A percentile compares a stretch with the other conserved stretches of the same genome.
Evolutionary conservation across 371 early-diverging fungal species (phyloP).

Genomic region (Cokeromyces recurvatus): DNA sequence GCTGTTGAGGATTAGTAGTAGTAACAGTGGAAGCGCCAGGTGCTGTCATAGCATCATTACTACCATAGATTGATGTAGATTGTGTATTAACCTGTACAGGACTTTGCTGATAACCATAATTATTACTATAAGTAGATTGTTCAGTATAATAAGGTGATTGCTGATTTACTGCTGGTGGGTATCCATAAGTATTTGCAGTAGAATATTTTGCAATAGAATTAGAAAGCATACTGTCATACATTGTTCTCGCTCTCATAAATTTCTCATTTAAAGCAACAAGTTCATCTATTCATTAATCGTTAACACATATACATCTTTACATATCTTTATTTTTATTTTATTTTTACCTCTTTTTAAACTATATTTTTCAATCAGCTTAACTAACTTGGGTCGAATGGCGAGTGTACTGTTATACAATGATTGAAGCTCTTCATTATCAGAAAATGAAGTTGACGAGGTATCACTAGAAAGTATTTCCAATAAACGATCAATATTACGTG

Average conservation of each 20-base stretch:
- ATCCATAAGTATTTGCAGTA: constrained; percentile 11
- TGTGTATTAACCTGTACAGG: constrained; percentile 10
- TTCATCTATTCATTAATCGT: constrained; percentile 30
- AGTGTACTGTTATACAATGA: constrained; percentile 66
- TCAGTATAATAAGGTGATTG: background rate
- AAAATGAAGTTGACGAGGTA: constrained; percentile 81
- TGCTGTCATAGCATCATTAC: too few relatives aligned
- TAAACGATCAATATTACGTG: constrained; percentile 74
- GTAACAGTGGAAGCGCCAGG: background rate
- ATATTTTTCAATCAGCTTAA: constrained; percentile 74
- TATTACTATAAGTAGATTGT: constrained; percentile 4
- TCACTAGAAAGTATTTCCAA: constrained; percentile 67
- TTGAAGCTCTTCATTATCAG: constrained; percentile 86
- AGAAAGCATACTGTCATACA: constrained; percentile 48
- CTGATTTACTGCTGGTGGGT: constrained; percentile 10
- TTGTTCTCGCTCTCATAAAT: constrained; percentile 48
- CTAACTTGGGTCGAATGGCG: constrained; percentile 72
- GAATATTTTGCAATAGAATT: constrained; percentile 46
- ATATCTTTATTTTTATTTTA: background rate
- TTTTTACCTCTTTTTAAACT: constrained; percentile 70
- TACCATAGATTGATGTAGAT: constrained; percentile 3
- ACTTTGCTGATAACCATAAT: constrained; percentile 2
- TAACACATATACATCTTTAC: too few relatives aligned
- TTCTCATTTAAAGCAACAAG: constrained; percentile 50
- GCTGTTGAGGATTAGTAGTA: constrained; percentile 12